Conservation (phyloP, 805 yeast species). For the Vanderwaltozyma yarrowii region DNA sequence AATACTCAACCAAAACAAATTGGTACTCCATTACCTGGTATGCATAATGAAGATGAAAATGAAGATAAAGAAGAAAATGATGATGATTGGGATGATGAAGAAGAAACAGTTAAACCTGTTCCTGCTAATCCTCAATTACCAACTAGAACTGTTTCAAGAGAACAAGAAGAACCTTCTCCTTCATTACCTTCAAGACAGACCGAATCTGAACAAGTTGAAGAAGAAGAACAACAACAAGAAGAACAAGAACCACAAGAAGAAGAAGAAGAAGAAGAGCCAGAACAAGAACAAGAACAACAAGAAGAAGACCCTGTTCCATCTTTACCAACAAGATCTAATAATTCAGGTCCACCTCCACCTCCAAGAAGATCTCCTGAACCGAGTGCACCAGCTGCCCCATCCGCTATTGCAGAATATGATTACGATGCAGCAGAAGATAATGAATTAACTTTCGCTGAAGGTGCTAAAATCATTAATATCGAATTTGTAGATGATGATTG, state of each 20-base stretch:
- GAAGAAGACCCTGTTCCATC: slow-evolving; percentile 16
- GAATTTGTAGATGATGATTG: slow-evolving; percentile 91
- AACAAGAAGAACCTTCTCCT: slow-evolving; percentile 7
- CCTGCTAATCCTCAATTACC: slow-evolving; percentile 4
- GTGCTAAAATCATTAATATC: slow-evolving; percentile 70
- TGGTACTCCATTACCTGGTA: slow-evolving; percentile 28
- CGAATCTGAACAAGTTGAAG: slow-evolving; percentile 15
- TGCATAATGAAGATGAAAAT: slow-evolving; percentile 21
- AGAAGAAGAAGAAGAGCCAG: slow-evolving; percentile 11
- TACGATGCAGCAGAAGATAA: slow-evolving; percentile 91
- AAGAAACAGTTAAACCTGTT: slow-evolving; percentile 11
- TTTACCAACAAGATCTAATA: slow-evolving; percentile 16
- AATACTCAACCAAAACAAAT: slow-evolving; percentile 14
- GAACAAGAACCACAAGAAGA: slow-evolving; percentile 2
- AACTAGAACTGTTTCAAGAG: too few species aligned
- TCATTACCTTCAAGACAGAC: slow-evolving; percentile 9
- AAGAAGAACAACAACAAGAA: slow-evolving; percentile 18
- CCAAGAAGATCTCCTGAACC: slow-evolving; percentile 15
- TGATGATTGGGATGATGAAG: slow-evolving; percentile 20
- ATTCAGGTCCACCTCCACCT: slow-evolving; percentile 26
- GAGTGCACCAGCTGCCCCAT: slow-evolving; percentile 14
- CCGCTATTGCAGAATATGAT: slow-evolving; percentile 77
- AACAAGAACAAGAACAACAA: slow-evolving; percentile 1
- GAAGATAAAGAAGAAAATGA: slow-evolving; percentile 15
- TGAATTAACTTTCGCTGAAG: slow-evolving; percentile 77